phyloP scores from a whole-genome alignment of 2,329 filamentous ascomycete genomes.

The Cadophora sp. region DNA sequence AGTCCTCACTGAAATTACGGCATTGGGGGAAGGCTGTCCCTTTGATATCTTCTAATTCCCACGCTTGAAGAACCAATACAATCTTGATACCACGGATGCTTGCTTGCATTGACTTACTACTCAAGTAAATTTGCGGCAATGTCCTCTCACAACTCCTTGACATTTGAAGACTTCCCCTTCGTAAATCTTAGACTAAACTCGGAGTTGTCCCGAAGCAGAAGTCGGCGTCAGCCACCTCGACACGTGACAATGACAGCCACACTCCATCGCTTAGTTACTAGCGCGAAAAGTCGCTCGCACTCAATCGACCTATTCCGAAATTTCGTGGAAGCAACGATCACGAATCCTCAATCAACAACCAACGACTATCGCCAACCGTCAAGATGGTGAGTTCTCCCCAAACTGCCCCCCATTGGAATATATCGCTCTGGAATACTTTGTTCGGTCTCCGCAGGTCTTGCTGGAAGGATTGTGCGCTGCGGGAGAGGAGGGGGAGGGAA shows the following conservation, averaged over 20 bases:
- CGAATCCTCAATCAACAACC: conserved; percentile 1
- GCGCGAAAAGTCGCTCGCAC: not conserved
- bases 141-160: no score
- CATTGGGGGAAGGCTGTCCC: no score
- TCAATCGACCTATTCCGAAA: not conserved
- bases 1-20: no score
- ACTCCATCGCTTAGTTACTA: conserved; percentile 1
- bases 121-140: no score
- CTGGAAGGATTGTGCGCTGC: not conserved
- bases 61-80: no score
- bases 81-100: no score
- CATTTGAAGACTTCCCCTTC: no score
- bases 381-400: conserved; percentile 29
- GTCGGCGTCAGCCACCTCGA: not conserved
- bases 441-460: not conserved
- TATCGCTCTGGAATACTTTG: not conserved
- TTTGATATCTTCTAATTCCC: no score
- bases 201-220: not conserved
- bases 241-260: not conserved
- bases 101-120: no score
- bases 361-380: conserved; percentile 22
- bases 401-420: not conserved
- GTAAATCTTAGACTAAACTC: no score
- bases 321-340: conserved; percentile 4
- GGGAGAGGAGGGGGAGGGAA: not conserved